These are phyloP conservation scores for Coniosporium tulheliwenetii DNA, from an alignment of 2,329 filamentous ascomycete species.

Conservation along the genomic window DNA sequence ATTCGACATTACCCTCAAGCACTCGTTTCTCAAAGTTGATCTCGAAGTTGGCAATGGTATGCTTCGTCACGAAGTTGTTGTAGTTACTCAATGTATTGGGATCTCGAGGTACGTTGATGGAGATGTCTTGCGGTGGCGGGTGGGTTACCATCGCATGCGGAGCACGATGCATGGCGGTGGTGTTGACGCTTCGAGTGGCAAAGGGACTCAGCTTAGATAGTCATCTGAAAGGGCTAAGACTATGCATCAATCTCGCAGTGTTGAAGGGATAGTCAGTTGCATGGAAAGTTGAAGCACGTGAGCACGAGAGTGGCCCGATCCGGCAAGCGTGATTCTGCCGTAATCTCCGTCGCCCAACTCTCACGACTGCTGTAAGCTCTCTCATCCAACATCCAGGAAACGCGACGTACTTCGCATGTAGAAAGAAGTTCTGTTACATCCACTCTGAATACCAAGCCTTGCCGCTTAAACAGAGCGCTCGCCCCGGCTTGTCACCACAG, in stretches of 20 bases:
- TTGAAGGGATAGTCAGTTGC: too few species aligned
- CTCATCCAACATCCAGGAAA: too few species aligned
- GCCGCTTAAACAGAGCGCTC: too few species aligned
- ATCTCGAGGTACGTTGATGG: constrained; percentile 31
- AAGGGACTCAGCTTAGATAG: neutral
- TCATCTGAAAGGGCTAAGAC: neutral
- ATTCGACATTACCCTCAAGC: constrained; percentile 59
- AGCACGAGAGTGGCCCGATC: too few species aligned
- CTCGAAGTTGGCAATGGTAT: constrained; percentile 67
- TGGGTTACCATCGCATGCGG: neutral
- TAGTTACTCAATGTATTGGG: constrained; percentile 90
- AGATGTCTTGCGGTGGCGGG: neutral
- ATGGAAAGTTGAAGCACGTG: too few species aligned
- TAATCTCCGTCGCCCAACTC: too few species aligned
- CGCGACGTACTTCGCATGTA: too few species aligned
- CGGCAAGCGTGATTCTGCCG: too few species aligned
- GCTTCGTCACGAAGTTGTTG: constrained; percentile 67
- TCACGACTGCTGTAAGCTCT: too few species aligned
- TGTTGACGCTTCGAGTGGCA: neutral
- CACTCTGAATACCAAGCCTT: too few species aligned
- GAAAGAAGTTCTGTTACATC: too few species aligned
- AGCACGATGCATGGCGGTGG: neutral
- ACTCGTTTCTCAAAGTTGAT: constrained; percentile 72
- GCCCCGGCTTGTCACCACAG: too few species aligned
- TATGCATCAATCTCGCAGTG: neutral